Evolutionary conservation across 192 early-diverging fungal species (phyloP), one percentile per base, ranked within the genome.

Genomic region (Diversispora epigaea): DNA sequence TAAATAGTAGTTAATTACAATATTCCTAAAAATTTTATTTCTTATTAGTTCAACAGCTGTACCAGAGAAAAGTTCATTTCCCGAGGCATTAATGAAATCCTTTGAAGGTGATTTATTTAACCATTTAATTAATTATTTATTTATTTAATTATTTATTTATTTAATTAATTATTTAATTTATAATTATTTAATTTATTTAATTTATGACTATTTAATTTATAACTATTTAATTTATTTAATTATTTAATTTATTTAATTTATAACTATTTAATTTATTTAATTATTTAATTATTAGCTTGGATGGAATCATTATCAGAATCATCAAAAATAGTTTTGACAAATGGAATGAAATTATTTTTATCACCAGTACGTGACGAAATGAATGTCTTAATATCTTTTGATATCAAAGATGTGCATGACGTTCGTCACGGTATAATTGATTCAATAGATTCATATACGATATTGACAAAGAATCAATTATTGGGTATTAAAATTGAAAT

Each of bases 341-440:
- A 86, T 57, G 85, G 85, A 43, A 75, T 80, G 3, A 39, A 79
- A 22, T 60, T 86, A 25, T 40, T 52, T 40, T 75, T 82, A 15
- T 68, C 76, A 10, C 58, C 79, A 22, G 69, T 57, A 32, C 77
- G 79, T 19, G 56, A 73, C 6, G 40, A 67, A 15, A 76, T 71
- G 15, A 69, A 68, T 4, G 78, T 83, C 43, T 15, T 77, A 9
- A 40, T 86, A n/a, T 71, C 76, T n/a, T 83, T 86, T 39, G 80
- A 80, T n/a, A 32, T 68, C 22, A 84, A 83, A 41, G 74, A 74
- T n/a, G 25, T 32, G 25, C 25, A 32, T 44, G 68, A 71, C 32
- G 49, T 15, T 19, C 68, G 68, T 55, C 47, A 71, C 46, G 68
- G 50, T 17, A 71, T 21, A 40, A 49, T 17, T 15, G 58, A 68